Conservation (phyloP, 2,329 filamentous ascomycete genomes). For the Calonectria leucothoes region DNA sequence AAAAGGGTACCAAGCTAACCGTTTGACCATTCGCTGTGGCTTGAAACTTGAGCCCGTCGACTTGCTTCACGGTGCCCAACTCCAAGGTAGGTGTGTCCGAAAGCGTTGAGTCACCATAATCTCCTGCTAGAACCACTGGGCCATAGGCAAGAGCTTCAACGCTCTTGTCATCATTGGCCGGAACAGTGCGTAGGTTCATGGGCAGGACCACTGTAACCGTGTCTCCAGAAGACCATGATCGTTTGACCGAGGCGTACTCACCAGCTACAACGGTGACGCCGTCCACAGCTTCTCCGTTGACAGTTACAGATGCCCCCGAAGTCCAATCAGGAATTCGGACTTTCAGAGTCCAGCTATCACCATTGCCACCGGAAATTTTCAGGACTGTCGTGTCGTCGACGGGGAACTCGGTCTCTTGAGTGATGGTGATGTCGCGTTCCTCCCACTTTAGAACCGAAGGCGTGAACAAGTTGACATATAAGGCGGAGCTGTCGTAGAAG, state of each 20-base stretch:
- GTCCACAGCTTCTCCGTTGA: conserved; percentile 53
- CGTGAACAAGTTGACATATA: conserved; percentile 63
- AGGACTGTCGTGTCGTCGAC: conserved; percentile 53
- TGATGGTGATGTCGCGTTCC: conserved; percentile 52
- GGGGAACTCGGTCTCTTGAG: conserved; percentile 57
- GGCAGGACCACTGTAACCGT: conserved; percentile 56
- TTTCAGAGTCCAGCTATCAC: conserved; percentile 46
- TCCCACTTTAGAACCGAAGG: conserved; percentile 59
- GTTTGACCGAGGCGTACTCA: conserved; percentile 53
- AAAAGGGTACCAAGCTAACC: conserved; percentile 52
- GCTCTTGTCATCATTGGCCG: conserved; percentile 58
- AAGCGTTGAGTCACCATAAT: conserved; percentile 52
- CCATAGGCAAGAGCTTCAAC: conserved; percentile 61
- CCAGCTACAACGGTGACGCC: conserved; percentile 46
- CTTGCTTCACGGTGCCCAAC: conserved; percentile 43
- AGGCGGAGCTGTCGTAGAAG: conserved; percentile 52
- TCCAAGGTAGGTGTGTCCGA: conserved; percentile 44
- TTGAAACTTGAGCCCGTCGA: conserved; percentile 45
- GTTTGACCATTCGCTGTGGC: conserved; percentile 44
- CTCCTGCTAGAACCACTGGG: conserved; percentile 56
- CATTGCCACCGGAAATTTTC: conserved; percentile 47
- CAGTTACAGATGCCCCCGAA: conserved; percentile 48
- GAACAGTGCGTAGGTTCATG: conserved; percentile 55
- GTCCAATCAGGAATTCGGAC: conserved; percentile 63
- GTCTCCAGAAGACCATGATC: conserved; percentile 57